A percentile compares a stretch with the other conserved stretches of the same genome.
Conservation (phyloP, 306 rosid species). For the Delonix regia region DNA sequence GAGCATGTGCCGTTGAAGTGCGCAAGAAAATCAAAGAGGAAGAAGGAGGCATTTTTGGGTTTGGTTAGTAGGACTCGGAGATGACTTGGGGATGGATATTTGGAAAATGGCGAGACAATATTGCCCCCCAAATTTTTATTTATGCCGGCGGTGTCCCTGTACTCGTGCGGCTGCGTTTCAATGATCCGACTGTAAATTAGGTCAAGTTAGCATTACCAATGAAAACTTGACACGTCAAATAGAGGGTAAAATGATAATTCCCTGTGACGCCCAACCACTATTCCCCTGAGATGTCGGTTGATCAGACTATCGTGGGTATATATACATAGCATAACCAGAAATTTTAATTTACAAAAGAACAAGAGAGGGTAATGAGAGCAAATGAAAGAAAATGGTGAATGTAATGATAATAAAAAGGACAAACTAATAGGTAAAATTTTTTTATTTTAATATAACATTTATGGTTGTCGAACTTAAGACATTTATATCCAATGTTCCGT, state of each 20-base stretch:
- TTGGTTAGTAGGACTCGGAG: slow-evolving; percentile 11
- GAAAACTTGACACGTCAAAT: background rate
- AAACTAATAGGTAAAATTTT: too few relatives aligned
- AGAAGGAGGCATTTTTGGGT: too few relatives aligned
- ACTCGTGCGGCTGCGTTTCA: slow-evolving; percentile 28
- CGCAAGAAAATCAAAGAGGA: slow-evolving; percentile 15
- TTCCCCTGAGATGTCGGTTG: background rate
- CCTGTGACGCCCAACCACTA: background rate
- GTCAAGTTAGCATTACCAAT: background rate
- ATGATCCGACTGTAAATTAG: background rate
- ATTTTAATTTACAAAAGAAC: too few relatives aligned
- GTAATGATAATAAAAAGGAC: too few relatives aligned
- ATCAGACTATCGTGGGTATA: too few relatives aligned
- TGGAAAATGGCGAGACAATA: slow-evolving; percentile 28
- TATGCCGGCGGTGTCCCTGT: slow-evolving; percentile 45
- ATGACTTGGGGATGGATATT: slow-evolving; percentile 42
- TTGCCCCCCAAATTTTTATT: slow-evolving; percentile 32
- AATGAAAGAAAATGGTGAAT: too few relatives aligned
- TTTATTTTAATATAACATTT: too few relatives aligned
- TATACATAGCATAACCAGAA: too few relatives aligned
- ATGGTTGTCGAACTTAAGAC: too few relatives aligned
- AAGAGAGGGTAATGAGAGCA: too few relatives aligned
- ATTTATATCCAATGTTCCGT: too few relatives aligned
- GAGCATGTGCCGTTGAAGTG: slow-evolving; percentile 35
- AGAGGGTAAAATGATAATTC: background rate